Percentiles rank a stretch among this genome's conserved stretches.
Evolutionary conservation across 495 filamentous ascomycete genomes (phyloP).

Genomic region (Aspergillus hancockii): DNA sequence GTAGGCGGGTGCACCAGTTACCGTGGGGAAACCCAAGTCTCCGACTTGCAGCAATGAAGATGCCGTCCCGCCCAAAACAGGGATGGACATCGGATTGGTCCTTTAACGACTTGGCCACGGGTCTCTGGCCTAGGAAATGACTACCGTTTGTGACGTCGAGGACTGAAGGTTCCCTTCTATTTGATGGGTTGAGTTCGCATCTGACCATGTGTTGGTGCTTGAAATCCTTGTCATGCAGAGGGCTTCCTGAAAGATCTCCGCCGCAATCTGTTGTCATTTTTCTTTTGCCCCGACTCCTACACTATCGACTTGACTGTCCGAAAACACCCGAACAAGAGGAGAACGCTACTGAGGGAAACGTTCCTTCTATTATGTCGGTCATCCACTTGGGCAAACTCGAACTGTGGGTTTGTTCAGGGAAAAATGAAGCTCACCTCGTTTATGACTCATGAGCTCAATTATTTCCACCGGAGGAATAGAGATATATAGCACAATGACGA

Average conservation of each 20-base stretch:
- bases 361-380: not conserved
- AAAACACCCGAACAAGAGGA: not conserved
- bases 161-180: constrained; percentile 4
- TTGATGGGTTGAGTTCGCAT: constrained; percentile 42
- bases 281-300: not conserved
- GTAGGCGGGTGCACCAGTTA: constrained; percentile 32
- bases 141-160: constrained; percentile 24
- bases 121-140: constrained; percentile 15
- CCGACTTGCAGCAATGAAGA: constrained; percentile 54
- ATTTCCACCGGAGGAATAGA: constrained; percentile 5
- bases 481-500: not conserved
- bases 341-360: not conserved
- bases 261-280: not conserved
- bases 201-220: constrained; percentile 37
- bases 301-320: not conserved
- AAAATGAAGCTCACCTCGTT: constrained; percentile 1
- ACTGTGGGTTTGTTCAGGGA: not conserved
- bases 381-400: not conserved
- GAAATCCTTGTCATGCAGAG: constrained; percentile 35
- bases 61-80: constrained; percentile 8
- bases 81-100: constrained; percentile 45
- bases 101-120: constrained; percentile 39
- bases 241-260: constrained; percentile 3
- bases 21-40: constrained; percentile 35
- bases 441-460: constrained; percentile 1